Evolutionary conservation across 2,329 filamentous ascomycete genomes (phyloP), one percentile per base, ranked within the genome.

Genomic region (Raffaelea ambrosiae): DNA sequence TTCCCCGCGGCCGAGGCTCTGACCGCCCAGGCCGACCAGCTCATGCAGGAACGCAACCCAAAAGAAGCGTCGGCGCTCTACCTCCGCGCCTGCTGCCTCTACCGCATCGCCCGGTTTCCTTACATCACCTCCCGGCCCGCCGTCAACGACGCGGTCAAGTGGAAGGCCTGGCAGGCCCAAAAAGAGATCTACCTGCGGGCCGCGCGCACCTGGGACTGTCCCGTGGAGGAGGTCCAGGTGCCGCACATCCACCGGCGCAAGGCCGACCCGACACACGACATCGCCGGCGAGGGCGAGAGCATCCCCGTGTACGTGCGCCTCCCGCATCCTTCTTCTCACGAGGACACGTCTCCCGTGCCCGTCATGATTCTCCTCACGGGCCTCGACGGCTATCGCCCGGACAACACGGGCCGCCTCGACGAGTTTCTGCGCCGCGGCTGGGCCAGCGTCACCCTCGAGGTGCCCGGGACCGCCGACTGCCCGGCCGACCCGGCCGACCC

Each of bases 91-190:
- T 84, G 83, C 20, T 79, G 82, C 22, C 71, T 88, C n/a, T 83
- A 86, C 62, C 76, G 85, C 46, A 88, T 89, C 54, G 74, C 82
- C 0, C 74, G 85, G 16, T 88, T 89, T 58, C 84, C 85, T 3
- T 74, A 76, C 55, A 67, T 76, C 53, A 63, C 66, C 3, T 54
- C 59, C 3, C 66, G 62, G 44, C 69, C 71, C 1, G 44, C 50
- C 2, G 51, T 67, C 38, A 69, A 57, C 54, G 66, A 67, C 40
- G 59, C 62, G 2, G 59, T 63, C 43, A 82, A 88, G 63, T 74
- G 77, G 54, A 61, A 71, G 23, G 83, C 83, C 2, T 88, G 83
- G 77, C 67, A 73, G 54, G 66, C 72, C 47, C 83, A 86, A 56
- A 88, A 87, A 61, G 62, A 71, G 23, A 72, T 74, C 0, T 85